Evolutionary conservation across 2,329 filamentous ascomycete species (phyloP).

Genomic region (Penicillium italicum): DNA sequence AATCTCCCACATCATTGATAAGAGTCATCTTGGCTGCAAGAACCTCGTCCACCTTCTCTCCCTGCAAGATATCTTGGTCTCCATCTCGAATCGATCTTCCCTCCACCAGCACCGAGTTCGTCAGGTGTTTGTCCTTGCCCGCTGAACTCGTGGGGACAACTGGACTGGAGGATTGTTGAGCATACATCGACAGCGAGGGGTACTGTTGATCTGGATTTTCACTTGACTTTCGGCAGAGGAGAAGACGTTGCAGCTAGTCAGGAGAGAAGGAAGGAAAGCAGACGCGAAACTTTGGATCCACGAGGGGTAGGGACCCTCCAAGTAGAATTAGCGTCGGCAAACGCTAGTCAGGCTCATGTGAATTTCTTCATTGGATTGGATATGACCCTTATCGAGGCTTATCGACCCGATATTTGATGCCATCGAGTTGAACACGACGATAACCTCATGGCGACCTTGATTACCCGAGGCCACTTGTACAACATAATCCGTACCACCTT

Average conservation of each 20-base stretch:
- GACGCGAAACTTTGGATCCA: background rate
- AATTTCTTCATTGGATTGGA: background rate
- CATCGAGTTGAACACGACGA: background rate
- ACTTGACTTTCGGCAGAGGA: background rate
- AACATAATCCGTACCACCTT: background rate
- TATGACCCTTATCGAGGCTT: background rate
- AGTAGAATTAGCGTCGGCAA: background rate
- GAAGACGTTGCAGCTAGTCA: background rate
- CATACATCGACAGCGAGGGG: background rate
- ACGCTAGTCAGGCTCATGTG: too few relatives aligned
- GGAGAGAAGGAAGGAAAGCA: background rate
- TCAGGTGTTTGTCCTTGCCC: background rate
- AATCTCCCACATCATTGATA: slow-evolving; percentile 30
- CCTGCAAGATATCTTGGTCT: slow-evolving; percentile 7
- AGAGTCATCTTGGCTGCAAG: slow-evolving; percentile 41
- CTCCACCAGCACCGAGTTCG: background rate
- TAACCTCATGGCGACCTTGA: background rate
- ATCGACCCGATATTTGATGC: background rate
- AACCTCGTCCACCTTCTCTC: slow-evolving; percentile 35
- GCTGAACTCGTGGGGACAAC: background rate
- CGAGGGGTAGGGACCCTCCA: background rate
- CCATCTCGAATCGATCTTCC: background rate
- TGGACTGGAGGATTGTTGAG: background rate
- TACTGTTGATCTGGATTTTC: background rate
- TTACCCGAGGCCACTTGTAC: background rate